A percentile compares a stretch with the other conserved stretches of the same genome.
These are phyloP conservation scores for Lodderomyces parapsilosis DNA, from an alignment of 1,139 yeast genomes.

Conservation along the genomic window DNA sequence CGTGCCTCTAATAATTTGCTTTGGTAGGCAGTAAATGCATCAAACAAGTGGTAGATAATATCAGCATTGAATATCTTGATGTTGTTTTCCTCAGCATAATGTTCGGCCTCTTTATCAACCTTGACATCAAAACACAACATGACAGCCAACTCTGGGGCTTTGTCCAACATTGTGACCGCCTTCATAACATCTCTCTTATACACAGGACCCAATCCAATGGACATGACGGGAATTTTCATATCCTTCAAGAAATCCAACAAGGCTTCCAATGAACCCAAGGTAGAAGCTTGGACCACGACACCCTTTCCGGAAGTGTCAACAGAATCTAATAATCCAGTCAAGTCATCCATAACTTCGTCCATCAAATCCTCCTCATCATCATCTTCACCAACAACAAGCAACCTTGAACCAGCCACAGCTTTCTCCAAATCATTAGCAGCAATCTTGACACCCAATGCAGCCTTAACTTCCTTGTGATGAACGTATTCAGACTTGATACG, in stretches of 20 bases:
- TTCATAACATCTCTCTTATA: conserved; percentile 97
- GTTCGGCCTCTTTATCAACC: conserved; percentile 97
- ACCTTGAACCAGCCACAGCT: conserved; percentile 98
- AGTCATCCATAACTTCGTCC: conserved; percentile 99
- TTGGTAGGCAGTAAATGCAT: conserved; percentile 91
- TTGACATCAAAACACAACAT: conserved; percentile 98
- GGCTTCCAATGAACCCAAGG: conserved; percentile 97
- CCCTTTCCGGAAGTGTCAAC: conserved; percentile 95
- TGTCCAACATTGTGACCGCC: conserved; percentile 94
- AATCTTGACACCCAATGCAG: conserved; percentile 97
- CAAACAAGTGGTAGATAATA: conserved; percentile 93
- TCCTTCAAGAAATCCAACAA: conserved; percentile 93
- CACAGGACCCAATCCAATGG: conserved; percentile 97
- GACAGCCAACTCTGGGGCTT: conserved; percentile 91
- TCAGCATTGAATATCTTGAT: conserved; percentile 93
- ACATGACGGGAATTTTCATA: conserved; percentile 98
- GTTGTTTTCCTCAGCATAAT: conserved; percentile 91
- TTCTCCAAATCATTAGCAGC: conserved; percentile 97
- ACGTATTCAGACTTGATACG: conserved; percentile 93
- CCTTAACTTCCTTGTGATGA: conserved; percentile 96
- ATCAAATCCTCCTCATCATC: conserved; percentile 96
- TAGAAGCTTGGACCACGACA: conserved; percentile 97
- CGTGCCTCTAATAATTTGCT: conserved; percentile 81
- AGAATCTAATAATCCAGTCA: conserved; percentile 90
- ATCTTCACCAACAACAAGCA: conserved; percentile 92